Evolutionary conservation across 345 rosid species (phyloP).

Genomic region (Eucalyptus regnans): DNA sequence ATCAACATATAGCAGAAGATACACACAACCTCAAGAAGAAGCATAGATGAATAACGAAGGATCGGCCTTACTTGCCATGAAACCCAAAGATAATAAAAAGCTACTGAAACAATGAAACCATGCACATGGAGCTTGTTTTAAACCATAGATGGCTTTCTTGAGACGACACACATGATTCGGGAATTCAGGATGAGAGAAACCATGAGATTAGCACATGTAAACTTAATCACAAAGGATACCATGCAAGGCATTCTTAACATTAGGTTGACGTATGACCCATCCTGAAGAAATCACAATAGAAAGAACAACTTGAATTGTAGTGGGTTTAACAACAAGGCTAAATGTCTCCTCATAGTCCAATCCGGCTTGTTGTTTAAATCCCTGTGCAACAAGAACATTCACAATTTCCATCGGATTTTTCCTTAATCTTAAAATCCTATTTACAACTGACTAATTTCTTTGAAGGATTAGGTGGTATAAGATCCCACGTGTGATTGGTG

Average conservation of each 20-base stretch:
- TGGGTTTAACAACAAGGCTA: not conserved
- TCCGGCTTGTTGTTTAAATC: not conserved
- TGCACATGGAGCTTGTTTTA: not conserved
- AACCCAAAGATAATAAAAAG: not conserved
- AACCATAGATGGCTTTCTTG: not conserved
- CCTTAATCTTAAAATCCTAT: not conserved
- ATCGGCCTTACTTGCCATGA: too few species aligned
- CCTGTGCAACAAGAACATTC: not conserved
- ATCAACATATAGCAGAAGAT: too few species aligned
- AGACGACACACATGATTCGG: not conserved
- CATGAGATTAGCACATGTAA: not conserved
- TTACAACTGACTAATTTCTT: too few species aligned
- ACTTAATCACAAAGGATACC: not conserved
- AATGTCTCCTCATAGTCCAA: not conserved
- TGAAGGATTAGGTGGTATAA: not conserved
- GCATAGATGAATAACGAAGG: not conserved
- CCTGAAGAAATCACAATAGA: not conserved
- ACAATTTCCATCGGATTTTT: not conserved
- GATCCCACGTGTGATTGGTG: not conserved
- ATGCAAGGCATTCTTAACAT: not conserved
- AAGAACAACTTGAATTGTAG: not conserved
- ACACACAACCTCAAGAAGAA: not conserved
- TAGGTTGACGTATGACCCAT: not conserved
- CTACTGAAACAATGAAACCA: not conserved
- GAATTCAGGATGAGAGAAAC: not conserved